A percentile compares a stretch with the other conserved stretches of the same genome.
These are phyloP conservation scores for Sporothrix variecibatus DNA, from an alignment of 2,329 filamentous ascomycete genomes.

Conservation along the genomic window DNA sequence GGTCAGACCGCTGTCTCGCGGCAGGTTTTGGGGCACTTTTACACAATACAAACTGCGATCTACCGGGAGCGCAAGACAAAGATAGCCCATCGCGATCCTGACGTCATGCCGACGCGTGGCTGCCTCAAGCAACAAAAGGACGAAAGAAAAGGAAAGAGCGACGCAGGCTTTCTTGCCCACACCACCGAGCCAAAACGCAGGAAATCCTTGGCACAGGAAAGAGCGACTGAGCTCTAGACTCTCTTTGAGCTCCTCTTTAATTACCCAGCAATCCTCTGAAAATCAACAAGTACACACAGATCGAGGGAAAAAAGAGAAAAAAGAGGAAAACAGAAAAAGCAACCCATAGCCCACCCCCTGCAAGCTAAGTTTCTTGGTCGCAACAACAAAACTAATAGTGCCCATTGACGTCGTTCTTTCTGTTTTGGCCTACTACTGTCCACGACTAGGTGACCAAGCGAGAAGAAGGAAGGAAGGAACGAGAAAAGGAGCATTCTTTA, in stretches of 20 bases:
- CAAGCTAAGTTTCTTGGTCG: background rate
- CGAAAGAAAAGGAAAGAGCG: slow-evolving; percentile 8
- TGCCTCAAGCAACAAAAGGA: background rate
- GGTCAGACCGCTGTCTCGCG: background rate
- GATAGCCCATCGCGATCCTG: slow-evolving; percentile 10
- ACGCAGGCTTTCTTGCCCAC: background rate
- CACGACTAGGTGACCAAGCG: background rate
- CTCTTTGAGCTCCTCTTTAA: background rate
- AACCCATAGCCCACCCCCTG: background rate
- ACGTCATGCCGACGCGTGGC: slow-evolving; percentile 23
- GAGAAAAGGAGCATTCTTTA: too few relatives aligned
- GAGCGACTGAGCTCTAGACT: background rate
- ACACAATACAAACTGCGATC: background rate
- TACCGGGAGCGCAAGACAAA: background rate
- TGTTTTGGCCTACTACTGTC: background rate
- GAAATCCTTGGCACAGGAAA: slow-evolving; percentile 5
- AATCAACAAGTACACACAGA: background rate
- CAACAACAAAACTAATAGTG: background rate
- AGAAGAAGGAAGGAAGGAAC: background rate
- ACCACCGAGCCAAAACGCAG: background rate
- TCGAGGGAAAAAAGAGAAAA: too few relatives aligned
- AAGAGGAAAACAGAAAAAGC: background rate
- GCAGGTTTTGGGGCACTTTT: background rate
- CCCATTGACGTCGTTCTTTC: slow-evolving; percentile 5
- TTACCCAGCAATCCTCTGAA: slow-evolving; percentile 8